A percentile compares a stretch with the other conserved stretches of the same genome.
phyloP scores from a whole-genome alignment of 805 yeast genomes.

The Cyberlindnera amylophila region DNA sequence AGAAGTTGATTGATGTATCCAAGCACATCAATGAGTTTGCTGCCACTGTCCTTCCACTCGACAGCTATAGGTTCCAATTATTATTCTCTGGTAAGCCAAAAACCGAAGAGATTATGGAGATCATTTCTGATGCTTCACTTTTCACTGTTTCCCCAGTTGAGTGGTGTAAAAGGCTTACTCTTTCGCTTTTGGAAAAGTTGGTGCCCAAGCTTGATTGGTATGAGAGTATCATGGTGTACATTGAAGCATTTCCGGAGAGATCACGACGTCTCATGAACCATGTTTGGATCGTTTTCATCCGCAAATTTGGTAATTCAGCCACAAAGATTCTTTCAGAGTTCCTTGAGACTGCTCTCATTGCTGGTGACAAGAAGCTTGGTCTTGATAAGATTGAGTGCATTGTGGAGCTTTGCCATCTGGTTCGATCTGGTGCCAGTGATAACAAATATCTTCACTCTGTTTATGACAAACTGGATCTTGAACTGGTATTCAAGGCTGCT shows the following conservation, averaged over 20 bases:
- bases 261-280: conserved; percentile 29
- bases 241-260: conserved; percentile 18
- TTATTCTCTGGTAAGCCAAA: conserved; percentile 4
- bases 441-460: conserved; percentile 1
- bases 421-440: conserved; percentile 24
- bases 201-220: background rate
- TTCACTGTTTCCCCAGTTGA: background rate
- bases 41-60: conserved; percentile 10
- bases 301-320: conserved; percentile 16
- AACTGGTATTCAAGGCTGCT: conserved; percentile 27
- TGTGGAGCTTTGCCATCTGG: conserved; percentile 25
- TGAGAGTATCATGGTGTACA: conserved; percentile 9
- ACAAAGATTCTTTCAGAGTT: conserved; percentile 10
- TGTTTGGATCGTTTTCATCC: conserved; percentile 28
- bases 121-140: background rate
- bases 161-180: conserved; percentile 17
- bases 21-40: conserved; percentile 14
- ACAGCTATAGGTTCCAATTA: conserved; percentile 15
- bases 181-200: conserved; percentile 11
- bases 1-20: conserved; percentile 12
- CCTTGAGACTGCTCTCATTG: background rate
- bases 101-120: background rate
- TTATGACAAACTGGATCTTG: conserved; percentile 14
- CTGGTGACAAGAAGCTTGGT: background rate
- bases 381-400: conserved; percentile 14